phyloP scores from a whole-genome alignment of 1,284 basidiomycete species.

The Marasmius sp. region DNA sequence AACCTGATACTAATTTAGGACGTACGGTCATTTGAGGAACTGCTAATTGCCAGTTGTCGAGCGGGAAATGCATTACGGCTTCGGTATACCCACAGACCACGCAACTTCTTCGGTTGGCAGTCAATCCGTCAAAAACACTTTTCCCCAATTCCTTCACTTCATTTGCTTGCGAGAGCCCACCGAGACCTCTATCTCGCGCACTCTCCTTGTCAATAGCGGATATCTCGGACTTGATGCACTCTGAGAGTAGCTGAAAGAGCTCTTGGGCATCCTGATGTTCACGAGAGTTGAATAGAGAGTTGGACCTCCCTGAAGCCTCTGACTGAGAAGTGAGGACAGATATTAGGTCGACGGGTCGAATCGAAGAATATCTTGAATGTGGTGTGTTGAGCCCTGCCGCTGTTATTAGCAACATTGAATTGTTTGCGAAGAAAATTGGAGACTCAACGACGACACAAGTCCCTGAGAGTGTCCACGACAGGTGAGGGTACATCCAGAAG shows the following conservation, averaged over 20 bases:
- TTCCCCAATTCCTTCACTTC: slow-evolving; percentile 48
- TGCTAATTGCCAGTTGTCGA: slow-evolving; percentile 80
- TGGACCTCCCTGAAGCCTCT: slow-evolving; percentile 53
- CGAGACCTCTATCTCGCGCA: slow-evolving; percentile 66
- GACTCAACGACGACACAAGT: slow-evolving; percentile 61
- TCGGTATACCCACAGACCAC: slow-evolving; percentile 84
- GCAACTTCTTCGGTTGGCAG: slow-evolving; percentile 81
- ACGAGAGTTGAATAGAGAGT: slow-evolving; percentile 75
- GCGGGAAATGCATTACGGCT: slow-evolving; percentile 84
- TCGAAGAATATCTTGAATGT: slow-evolving; percentile 51
- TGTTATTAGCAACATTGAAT: slow-evolving; percentile 1
- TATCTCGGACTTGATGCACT: slow-evolving; percentile 83
- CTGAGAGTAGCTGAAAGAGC: slow-evolving; percentile 88
- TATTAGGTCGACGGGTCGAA: slow-evolving; percentile 74
- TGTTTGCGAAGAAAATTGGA: slow-evolving; percentile 6
- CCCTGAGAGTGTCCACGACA: slow-evolving; percentile 75
- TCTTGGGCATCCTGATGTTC: slow-evolving; percentile 97
- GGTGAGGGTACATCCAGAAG: slow-evolving; percentile 78
- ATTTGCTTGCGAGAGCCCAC: slow-evolving; percentile 40
- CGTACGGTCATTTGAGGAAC: slow-evolving; percentile 63
- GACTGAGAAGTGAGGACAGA: slow-evolving; percentile 50
- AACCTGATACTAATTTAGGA: slow-evolving; percentile 11
- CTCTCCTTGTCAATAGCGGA: slow-evolving; percentile 63
- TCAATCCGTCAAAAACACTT: slow-evolving; percentile 79
- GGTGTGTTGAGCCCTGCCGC: slow-evolving; percentile 72